Evolutionary conservation across 2,329 filamentous ascomycete species (phyloP), one percentile per base, ranked within the genome.

Genomic region (Colletotrichum eremochloae): DNA sequence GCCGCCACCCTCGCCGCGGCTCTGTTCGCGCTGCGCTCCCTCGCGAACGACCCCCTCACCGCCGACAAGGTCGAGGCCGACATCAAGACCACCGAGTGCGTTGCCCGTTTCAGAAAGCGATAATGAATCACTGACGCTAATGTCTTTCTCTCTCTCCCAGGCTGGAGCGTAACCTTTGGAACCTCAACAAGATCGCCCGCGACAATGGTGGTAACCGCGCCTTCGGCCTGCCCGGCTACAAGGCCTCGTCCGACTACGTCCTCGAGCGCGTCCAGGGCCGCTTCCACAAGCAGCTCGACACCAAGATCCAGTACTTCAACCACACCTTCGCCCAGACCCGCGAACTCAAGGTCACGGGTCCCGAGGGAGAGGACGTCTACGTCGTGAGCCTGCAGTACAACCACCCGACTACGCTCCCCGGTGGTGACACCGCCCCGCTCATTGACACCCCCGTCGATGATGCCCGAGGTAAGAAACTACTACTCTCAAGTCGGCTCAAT

Each of bases 141-240:
- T 24, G n/a, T n/a, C 2, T 24, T 12, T 33, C 31, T 33, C 15
- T n/a, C 31, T 44, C 42, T 18, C 52, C 5, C 63, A 89, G 88
- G 31, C 81, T 91, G 29, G 83, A 86, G 78, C 82, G 83, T 67
- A 87, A 87, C 57, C 84, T 91, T n/a, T 82, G 84, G 76, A 83
- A 85, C 69, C 81, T 91, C 7, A 83, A 90, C 76, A 80, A 84
- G 55, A 90, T 91, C 66, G 89, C 84, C 15, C 80, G 80, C 40
- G 82, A 84, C 63, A 87, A 91, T 75, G 88, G 87, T 50, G 89
- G 88, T 20, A 90, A 90, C 78, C 84, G 89, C 63, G 89, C 89
- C 6, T 90, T 89, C 70, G 89, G 89, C 18, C 81, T 87, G 12
- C 87, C 88, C 1, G 89, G 89, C 18, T 91, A 86, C 82, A 84